phyloP scores from a whole-genome alignment of 129 eudicot species.

The Flaveria sonorensis region DNA sequence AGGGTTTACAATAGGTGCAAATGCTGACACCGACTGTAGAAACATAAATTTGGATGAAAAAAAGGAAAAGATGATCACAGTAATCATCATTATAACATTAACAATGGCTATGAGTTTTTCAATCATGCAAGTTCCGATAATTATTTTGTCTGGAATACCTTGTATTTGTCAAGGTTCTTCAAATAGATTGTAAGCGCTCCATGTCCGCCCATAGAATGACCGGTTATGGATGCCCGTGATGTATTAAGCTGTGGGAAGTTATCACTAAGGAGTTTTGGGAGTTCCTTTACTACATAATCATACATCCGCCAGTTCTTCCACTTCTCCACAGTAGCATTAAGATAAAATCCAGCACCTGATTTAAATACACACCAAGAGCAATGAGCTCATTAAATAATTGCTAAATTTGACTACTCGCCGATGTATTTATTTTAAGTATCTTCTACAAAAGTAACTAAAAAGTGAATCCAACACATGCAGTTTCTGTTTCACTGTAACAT shows the following conservation, averaged over 20 bases:
- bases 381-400: conserved; percentile 15
- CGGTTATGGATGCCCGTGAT: conserved; percentile 80
- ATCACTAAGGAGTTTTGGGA: conserved; percentile 73
- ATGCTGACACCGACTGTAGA: conserved; percentile 92
- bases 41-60: conserved; percentile 1
- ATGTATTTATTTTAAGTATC: neutral
- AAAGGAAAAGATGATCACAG: neutral
- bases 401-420: conserved; percentile 4
- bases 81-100: conserved; percentile 3
- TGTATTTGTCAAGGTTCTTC: conserved; percentile 87
- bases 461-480: conserved; percentile 10
- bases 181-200: conserved; percentile 93
- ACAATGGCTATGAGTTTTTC: neutral
- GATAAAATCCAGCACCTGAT: conserved; percentile 96
- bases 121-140: neutral
- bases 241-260: conserved; percentile 87
- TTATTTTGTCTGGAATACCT: conserved; percentile 50
- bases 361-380: conserved; percentile 7
- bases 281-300: conserved; percentile 90
- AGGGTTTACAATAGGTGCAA: conserved; percentile 89
- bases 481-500: conserved; percentile 26
- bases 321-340: conserved; percentile 89
- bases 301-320: conserved; percentile 99
- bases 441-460: conserved; percentile 10
- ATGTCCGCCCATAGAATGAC: conserved; percentile 92